Evolutionary conservation across 257 asterid genomes (phyloP), one percentile per base, ranked within the genome.

Genomic region (Lantana camara): DNA sequence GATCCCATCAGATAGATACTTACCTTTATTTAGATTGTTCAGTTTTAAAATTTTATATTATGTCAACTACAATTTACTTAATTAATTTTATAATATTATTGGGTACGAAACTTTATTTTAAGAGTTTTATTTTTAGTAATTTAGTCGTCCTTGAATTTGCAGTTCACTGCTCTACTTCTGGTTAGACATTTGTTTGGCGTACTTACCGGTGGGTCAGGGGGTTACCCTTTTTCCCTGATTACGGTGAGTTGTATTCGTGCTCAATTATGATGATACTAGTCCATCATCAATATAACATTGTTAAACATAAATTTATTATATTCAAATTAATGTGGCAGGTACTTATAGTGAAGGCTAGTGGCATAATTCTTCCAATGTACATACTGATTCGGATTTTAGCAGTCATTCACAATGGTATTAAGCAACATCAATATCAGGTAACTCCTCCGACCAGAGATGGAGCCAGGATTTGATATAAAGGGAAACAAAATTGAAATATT

Each of bases 321-420:
- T 44, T 44, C 50, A 44, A 44, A 44, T 44, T 1, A 5, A n/a
- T 27, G 0, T 56, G n/a, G 78, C 95, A 92, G 98, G 67, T 92
- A 60, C 60, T 85, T 12, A 66, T 82, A 17, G 75, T 78, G 15
- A 79, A 79, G 77, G 85, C 87, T 6, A 80, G 82, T 53, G 97
- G 97, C 8, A 76, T 89, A 54, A 62, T 93, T 19, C 70, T 89
- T 9, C 98, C 98, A 19, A 87, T 93, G 96, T 89, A 80, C 79
- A 58, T 89, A 63, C 50, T 93, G 63, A 17, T 85, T 47, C 75
- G 86, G 73, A 68, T 87, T 38, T 51, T 82, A 48, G 66, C 90
- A 12, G 73, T 82, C 56, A 49, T 93, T 55, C 94, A 83, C 13
- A 66, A 61, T 47, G 71, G 69, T 42, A 56, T 83, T 41, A 71